Evolutionary conservation across 2,329 filamentous ascomycete genomes (phyloP), one percentile per base, ranked within the genome.

Genomic region (Neopestalotiopsis rosae): DNA sequence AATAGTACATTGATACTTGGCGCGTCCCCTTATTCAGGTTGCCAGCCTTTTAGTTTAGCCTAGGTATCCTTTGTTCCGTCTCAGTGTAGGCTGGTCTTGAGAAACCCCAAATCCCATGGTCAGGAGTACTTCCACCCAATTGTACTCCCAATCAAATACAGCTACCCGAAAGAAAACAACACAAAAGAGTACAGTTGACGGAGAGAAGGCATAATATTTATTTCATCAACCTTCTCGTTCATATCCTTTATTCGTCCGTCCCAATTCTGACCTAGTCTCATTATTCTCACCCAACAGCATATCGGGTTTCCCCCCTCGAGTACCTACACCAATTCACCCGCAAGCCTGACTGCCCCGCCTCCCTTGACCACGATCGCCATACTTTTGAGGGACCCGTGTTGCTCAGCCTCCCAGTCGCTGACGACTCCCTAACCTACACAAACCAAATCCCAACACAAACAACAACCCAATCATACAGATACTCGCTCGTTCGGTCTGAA

Each of bases 391-490:
- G 40, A 32, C 65, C 34, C 65, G 32, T 45, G 56, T 61, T 59
- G 52, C 65, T 59, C 65, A 59, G 65, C 65, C 65, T 67, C 65
- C 56, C 58, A 67, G 32, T 67, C 56, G 65, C 65, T 67, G 65
- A 67, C 65, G 65, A 67, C 65, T 28, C 34, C 49, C 57, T 59
- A 24, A 24, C 61, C 30, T n/a, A 65, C n/a, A 52, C 45, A 14
- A 65, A 49, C 38, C 12, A 49, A 49, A 30, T 24, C 57, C 40
- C 24, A 56, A 24, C 61, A 63, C 61, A 6, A 28, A 34, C n/a
- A 28, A 59, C 24, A 59, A 30, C 30, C 57, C 57, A n/a, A n/a
- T 17, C 49, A 7, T 14, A 17, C 20, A 62, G 34, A 10, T 20
- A 34, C 30, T 20, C 59, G n/a, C 12, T 62, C 59, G 59, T 30